Evolutionary conservation across 2,329 filamentous ascomycete genomes (phyloP).

Genomic region (Rutstroemia sp.): DNA sequence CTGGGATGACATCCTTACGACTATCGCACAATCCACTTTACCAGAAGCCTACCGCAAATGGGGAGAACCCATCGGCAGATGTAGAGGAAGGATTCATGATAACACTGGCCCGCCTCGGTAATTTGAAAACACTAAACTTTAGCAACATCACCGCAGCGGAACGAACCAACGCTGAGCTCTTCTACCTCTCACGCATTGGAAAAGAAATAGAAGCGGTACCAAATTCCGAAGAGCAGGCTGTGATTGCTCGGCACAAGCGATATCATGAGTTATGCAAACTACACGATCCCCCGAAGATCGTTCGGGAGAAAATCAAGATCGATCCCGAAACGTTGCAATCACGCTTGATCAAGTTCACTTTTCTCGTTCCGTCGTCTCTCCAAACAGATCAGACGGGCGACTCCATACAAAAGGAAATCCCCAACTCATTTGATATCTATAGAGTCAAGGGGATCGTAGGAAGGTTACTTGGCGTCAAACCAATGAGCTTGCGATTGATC

Average conservation of each 20-base stretch:
- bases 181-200: slow-evolving; percentile 80
- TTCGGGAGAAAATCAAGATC: slow-evolving; percentile 40
- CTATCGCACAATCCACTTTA: slow-evolving; percentile 84
- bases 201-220: slow-evolving; percentile 61
- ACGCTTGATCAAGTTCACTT: slow-evolving; percentile 59
- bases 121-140: slow-evolving; percentile 66
- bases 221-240: slow-evolving; percentile 42
- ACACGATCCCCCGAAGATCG: slow-evolving; percentile 61
- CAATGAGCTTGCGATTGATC: slow-evolving; percentile 58
- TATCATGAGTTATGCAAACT: slow-evolving; percentile 67
- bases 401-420: slow-evolving; percentile 42
- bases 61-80: slow-evolving; percentile 37
- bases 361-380: slow-evolving; percentile 32
- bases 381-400: slow-evolving; percentile 14
- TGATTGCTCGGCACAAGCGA: slow-evolving; percentile 60
- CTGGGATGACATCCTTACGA: slow-evolving; percentile 66
- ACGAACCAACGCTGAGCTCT: slow-evolving; percentile 81
- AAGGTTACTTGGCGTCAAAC: slow-evolving; percentile 57
- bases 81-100: slow-evolving; percentile 86
- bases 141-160: slow-evolving; percentile 64
- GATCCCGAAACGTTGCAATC: slow-evolving; percentile 80
- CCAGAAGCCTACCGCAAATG: slow-evolving; percentile 29
- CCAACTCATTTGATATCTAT: slow-evolving; percentile 74
- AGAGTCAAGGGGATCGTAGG: slow-evolving; percentile 72
- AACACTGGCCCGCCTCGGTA: slow-evolving; percentile 65